These are phyloP conservation scores for Calonectria naviculata DNA, from an alignment of 2,329 filamentous ascomycete genomes.

Conservation along the genomic window DNA sequence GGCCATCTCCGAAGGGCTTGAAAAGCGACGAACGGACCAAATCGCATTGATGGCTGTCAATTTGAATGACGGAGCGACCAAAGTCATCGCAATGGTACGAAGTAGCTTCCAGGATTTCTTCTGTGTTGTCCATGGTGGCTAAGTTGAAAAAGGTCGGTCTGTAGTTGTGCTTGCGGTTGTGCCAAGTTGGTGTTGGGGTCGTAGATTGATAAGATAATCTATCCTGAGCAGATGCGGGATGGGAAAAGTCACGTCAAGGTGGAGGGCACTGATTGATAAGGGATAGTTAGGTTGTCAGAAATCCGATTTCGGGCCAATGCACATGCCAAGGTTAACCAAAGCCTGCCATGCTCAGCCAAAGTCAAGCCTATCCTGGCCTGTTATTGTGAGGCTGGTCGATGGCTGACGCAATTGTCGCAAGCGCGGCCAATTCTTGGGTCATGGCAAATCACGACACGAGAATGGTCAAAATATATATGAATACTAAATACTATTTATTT, in stretches of 20 bases:
- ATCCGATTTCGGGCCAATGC: conserved; percentile 14
- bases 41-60: conserved; percentile 14
- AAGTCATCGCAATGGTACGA: conserved; percentile 18
- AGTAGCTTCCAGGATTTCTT: conserved; percentile 9
- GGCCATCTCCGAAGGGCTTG: conserved; percentile 15
- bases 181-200: neutral
- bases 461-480: neutral
- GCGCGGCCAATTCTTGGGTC: neutral
- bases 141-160: neutral
- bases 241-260: neutral
- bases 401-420: neutral
- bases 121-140: conserved; percentile 8
- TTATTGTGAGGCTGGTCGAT: neutral
- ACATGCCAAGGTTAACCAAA: neutral
- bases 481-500: no score
- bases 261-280: conserved; percentile 14
- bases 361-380: neutral
- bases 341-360: neutral
- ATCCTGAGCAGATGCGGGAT: neutral
- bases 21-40: conserved; percentile 14
- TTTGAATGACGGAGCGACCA: conserved; percentile 15
- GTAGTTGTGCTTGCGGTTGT: neutral
- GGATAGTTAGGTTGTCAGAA: conserved; percentile 3
- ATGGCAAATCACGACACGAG: neutral
- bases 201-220: conserved; percentile 13